Percentiles rank a stretch among this genome's conserved stretches.
These are phyloP conservation scores for Yarrowia galli DNA, from an alignment of 1,139 yeast genomes.

Conservation along the genomic window DNA sequence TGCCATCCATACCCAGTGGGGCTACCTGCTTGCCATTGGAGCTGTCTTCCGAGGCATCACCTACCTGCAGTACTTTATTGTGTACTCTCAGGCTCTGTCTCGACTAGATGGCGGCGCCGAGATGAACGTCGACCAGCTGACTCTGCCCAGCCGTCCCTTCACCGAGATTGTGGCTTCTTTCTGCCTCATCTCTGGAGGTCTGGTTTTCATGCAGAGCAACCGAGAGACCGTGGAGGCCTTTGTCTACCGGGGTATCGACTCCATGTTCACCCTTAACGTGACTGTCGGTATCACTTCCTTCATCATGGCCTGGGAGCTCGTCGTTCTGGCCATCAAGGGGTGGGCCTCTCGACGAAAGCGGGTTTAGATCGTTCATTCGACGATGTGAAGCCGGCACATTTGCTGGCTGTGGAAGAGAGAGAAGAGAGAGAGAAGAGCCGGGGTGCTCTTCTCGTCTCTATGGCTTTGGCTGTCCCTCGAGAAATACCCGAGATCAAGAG, in stretches of 20 bases:
- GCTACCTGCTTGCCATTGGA: conserved; percentile 76
- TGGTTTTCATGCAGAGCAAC: conserved; percentile 90
- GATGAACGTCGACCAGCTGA: conserved; percentile 37
- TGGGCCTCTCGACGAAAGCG: conserved; percentile 41
- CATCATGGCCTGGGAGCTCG: conserved; percentile 91
- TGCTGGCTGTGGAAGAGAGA: too few relatives aligned
- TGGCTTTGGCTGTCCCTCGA: not conserved
- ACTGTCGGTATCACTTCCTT: conserved; percentile 79
- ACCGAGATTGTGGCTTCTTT: conserved; percentile 83
- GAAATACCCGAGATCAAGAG: not conserved
- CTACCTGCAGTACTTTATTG: conserved; percentile 62
- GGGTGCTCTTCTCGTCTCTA: not conserved
- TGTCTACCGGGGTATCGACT: conserved; percentile 83
- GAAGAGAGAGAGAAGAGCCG: not conserved
- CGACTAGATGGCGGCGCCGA: conserved; percentile 18
- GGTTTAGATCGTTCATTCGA: not conserved
- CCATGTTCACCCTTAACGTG: conserved; percentile 89
- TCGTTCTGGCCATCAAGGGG: conserved; percentile 64
- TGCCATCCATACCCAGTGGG: conserved; percentile 89
- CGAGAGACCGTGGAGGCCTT: conserved; percentile 82
- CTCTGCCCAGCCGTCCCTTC: conserved; percentile 71
- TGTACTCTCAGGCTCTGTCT: conserved; percentile 48
- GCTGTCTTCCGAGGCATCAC: conserved; percentile 78
- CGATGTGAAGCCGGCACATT: too few relatives aligned
- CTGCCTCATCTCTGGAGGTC: conserved; percentile 84